Evolutionary conservation across 306 rosid genomes (phyloP), one percentile per base, ranked within the genome.

Genomic region (Quercus mongolica): DNA sequence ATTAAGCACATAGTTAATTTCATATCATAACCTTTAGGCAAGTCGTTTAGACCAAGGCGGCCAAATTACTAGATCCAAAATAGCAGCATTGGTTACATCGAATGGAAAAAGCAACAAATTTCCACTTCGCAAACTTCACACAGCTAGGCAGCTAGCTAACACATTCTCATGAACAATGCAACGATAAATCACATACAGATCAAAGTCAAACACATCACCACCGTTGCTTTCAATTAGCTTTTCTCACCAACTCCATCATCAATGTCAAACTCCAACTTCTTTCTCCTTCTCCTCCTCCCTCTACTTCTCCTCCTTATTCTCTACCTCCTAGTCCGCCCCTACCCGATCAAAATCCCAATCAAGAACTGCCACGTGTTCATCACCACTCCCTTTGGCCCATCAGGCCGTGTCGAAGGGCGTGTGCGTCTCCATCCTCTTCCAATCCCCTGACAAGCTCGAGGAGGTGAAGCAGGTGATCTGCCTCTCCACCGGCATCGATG

Each of bases 331-430:
- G 90, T 83, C 11, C 97, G 95, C 0, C 99, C 99, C 1, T 90
- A 85, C 18, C 87, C 97, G 3, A 87, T 81, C 64, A 84, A 78
- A 58, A 82, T 94, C 82, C 92, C 91, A 0, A 82, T 94, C 80
- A 89, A 87, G 78, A 91, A 89, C 69, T 97, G 97, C 55, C 99
- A 92, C 56, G 94, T 94, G 6, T 94, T 94, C 89, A 91, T 94
- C 85, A 92, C 99, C 7, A 0, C 97, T 94, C 5, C 94, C 97
- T 28, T 85, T 94, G 56, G 97, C 99, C 2, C 94, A 86, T 80
- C 92, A 63, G 17, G 99, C 99, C 15, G 95, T 94, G 2, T 25
- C 82, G 6, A 91, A 88, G 76, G 99, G 97, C 12, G 97, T 97
- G 5, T 87, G 90, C 5, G 97, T 94, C 77, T 92, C 97, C 56